These are phyloP conservation scores for Uncinocarpus reesii DNA, from an alignment of 2,329 filamentous ascomycete genomes.

Conservation along the genomic window DNA sequence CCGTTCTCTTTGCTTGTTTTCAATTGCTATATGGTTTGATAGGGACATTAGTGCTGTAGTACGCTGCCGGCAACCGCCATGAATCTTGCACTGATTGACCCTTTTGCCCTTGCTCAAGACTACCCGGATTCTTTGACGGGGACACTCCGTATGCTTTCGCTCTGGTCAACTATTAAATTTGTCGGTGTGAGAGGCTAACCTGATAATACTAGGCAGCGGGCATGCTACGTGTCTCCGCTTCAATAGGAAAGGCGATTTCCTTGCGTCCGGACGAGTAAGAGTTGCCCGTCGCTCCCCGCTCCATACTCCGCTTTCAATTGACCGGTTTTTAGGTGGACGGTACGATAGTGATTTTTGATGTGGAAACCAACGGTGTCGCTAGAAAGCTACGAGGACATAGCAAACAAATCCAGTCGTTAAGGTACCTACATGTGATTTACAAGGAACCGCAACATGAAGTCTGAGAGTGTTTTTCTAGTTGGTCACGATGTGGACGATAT, in stretches of 20 bases:
- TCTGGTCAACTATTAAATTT: neutral
- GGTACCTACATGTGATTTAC: constrained; percentile 25
- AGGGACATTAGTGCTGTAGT: neutral
- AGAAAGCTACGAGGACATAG: constrained; percentile 90
- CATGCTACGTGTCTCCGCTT: constrained; percentile 66
- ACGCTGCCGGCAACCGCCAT: constrained; percentile 34
- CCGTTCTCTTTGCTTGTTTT: neutral
- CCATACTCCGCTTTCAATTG: neutral
- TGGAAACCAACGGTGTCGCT: constrained; percentile 94
- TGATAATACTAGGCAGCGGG: constrained; percentile 42
- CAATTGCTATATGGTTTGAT: neutral
- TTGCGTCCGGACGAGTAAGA: constrained; percentile 76
- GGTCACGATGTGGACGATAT: constrained; percentile 86
- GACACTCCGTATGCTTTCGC: constrained; percentile 59
- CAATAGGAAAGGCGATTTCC: constrained; percentile 85
- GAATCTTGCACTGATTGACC: constrained; percentile 63
- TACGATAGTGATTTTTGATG: constrained; percentile 89
- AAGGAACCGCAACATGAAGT: neutral
- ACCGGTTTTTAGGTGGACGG: constrained; percentile 54
- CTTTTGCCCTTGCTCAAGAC: constrained; percentile 63
- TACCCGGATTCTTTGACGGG: constrained; percentile 85
- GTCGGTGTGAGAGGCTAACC: neutral
- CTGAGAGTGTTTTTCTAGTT: constrained; percentile 43
- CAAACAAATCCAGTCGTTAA: constrained; percentile 83
- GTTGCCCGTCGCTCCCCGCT: neutral